Conservation (phyloP, 768 basidiomycete genomes). For the Tephrocybe sp. region DNA sequence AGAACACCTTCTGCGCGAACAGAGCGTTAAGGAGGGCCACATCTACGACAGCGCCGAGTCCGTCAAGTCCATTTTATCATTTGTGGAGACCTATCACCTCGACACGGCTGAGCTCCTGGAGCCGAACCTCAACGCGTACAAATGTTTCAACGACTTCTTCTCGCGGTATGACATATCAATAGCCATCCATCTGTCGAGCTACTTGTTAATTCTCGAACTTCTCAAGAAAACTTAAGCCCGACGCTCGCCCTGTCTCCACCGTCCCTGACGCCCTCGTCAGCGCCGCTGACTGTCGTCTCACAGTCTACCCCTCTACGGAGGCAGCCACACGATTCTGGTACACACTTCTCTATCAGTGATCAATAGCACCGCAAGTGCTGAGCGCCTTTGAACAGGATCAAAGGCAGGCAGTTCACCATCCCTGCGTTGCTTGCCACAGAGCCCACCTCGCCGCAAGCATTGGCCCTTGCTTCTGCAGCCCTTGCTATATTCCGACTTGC, state of each 20-base stretch:
- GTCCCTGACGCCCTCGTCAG: constrained; percentile 55
- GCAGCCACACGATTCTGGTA: constrained; percentile 71
- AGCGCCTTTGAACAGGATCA: constrained; percentile 40
- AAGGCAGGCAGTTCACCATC: constrained; percentile 70
- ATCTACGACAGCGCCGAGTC: constrained; percentile 55
- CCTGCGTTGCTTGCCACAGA: constrained; percentile 51
- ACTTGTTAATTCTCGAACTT: neutral
- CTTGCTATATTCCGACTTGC: constrained; percentile 76
- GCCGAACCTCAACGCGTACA: constrained; percentile 60
- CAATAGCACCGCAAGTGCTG: neutral
- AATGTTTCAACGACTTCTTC: constrained; percentile 81
- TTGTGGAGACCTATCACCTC: constrained; percentile 55
- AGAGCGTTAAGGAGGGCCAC: constrained; percentile 58
- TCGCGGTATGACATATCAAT: constrained; percentile 32
- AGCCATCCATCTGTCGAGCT: neutral
- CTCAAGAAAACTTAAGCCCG: constrained; percentile 49
- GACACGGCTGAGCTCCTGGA: constrained; percentile 57
- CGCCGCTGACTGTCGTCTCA: constrained; percentile 72
- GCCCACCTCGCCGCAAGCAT: constrained; percentile 36
- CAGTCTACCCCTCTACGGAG: constrained; percentile 58
- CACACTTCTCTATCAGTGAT: constrained; percentile 4
- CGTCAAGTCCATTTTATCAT: constrained; percentile 49
- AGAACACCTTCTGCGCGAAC: constrained; percentile 48
- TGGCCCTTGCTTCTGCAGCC: constrained; percentile 40
- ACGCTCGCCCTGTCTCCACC: constrained; percentile 56